Evolutionary conservation across 2,329 filamentous ascomycete genomes (phyloP).

Genomic region (Aspergillus intermedius): DNA sequence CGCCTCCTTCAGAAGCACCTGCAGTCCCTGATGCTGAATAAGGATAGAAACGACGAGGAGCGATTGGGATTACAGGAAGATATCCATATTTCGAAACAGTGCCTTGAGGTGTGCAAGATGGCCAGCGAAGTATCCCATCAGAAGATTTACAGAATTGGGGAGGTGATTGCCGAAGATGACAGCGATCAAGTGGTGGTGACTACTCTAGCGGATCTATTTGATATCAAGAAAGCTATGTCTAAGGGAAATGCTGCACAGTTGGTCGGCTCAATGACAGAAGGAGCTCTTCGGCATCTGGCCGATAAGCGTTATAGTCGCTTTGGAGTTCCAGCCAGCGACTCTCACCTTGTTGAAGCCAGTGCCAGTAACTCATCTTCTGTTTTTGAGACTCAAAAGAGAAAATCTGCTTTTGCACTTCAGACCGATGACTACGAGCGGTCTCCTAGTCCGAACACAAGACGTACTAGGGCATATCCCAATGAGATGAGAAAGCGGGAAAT

Average conservation of each 20-base stretch:
- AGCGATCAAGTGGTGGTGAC: slow-evolving; percentile 39
- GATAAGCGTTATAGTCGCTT: slow-evolving; percentile 26
- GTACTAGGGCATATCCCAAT: slow-evolving; percentile 19
- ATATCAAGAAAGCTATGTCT: slow-evolving; percentile 32
- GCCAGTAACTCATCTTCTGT: slow-evolving; percentile 6
- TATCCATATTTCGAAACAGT: slow-evolving; percentile 30
- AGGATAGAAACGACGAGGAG: slow-evolving; percentile 14
- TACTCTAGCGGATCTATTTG: slow-evolving; percentile 38
- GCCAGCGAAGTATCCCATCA: slow-evolving; percentile 25
- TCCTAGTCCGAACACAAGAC: slow-evolving; percentile 13
- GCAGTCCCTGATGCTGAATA: slow-evolving; percentile 15
- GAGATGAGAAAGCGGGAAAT: slow-evolving; percentile 23
- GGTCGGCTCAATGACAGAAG: slow-evolving; percentile 32
- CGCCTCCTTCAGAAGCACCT: slow-evolving; percentile 28
- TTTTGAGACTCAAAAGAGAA: not conserved
- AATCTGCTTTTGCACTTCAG: slow-evolving; percentile 2
- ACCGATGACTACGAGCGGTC: slow-evolving; percentile 13
- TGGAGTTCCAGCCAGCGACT: slow-evolving; percentile 9
- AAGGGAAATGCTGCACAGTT: slow-evolving; percentile 30
- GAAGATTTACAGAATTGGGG: slow-evolving; percentile 31
- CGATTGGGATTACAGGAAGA: slow-evolving; percentile 28
- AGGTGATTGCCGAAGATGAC: slow-evolving; percentile 32
- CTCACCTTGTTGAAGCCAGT: slow-evolving; percentile 4
- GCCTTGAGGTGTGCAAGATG: slow-evolving; percentile 34
- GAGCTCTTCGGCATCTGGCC: slow-evolving; percentile 17